phyloP scores from a whole-genome alignment of 768 basidiomycete species.

The Suillus placidus region DNA sequence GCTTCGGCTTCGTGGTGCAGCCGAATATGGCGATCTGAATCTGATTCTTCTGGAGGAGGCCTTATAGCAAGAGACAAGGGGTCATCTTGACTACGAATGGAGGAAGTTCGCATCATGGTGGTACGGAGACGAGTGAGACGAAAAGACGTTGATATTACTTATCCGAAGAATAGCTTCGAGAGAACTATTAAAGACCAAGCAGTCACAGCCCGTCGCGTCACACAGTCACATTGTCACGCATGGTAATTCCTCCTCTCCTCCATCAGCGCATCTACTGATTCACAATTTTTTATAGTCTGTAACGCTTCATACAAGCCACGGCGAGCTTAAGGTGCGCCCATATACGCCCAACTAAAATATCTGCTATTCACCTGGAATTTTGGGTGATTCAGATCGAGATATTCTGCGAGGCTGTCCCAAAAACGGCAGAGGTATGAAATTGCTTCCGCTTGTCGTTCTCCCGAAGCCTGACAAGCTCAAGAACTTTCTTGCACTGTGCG shows the following conservation, averaged over 20 bases:
- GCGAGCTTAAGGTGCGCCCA: constrained; percentile 82
- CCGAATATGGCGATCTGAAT: constrained; percentile 60
- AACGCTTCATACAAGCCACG: constrained; percentile 91
- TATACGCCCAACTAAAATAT: not conserved
- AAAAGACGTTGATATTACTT: constrained; percentile 18
- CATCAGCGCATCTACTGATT: constrained; percentile 25
- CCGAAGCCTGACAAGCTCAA: constrained; percentile 33
- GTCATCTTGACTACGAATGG: constrained; percentile 75
- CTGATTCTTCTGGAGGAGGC: constrained; percentile 68
- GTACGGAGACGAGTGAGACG: constrained; percentile 34
- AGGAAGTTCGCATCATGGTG: constrained; percentile 66
- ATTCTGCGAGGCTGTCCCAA: constrained; percentile 96
- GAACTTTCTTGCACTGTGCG: constrained; percentile 97
- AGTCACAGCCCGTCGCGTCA: constrained; percentile 28
- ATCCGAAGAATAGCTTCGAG: not conserved
- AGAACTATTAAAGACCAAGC: constrained; percentile 19
- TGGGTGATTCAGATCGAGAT: constrained; percentile 75
- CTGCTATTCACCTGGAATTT: constrained; percentile 4
- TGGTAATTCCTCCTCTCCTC: constrained; percentile 29
- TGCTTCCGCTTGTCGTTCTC: not conserved
- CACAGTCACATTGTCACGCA: constrained; percentile 14
- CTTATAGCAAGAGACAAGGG: constrained; percentile 69
- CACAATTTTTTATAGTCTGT: constrained; percentile 64
- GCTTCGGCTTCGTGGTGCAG: constrained; percentile 73
- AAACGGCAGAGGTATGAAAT: constrained; percentile 81